Evolutionary conservation across 371 early-diverging fungal species (phyloP).

Genomic region (Mortierella sp.): DNA sequence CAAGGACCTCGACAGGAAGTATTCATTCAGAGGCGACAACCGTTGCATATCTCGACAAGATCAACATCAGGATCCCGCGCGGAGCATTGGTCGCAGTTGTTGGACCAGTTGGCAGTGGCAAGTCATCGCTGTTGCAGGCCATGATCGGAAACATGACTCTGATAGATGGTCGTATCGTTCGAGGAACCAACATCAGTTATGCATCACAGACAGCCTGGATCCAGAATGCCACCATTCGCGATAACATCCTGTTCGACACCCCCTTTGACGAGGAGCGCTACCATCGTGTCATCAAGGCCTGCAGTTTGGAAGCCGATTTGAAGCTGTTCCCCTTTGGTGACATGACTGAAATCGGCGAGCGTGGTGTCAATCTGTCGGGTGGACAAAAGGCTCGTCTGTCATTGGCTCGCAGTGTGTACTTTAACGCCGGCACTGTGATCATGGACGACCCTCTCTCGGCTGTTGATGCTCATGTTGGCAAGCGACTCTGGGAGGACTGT

Average conservation of each 20-base stretch:
- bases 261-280: slow-evolving; percentile 65
- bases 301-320: slow-evolving; percentile 76
- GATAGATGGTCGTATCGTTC: slow-evolving; percentile 22
- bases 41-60: slow-evolving; percentile 15
- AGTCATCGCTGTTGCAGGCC: slow-evolving; percentile 69
- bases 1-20: not conserved
- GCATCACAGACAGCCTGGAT: slow-evolving; percentile 69
- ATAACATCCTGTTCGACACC: slow-evolving; percentile 72
- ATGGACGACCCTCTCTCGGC: slow-evolving; percentile 89
- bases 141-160: slow-evolving; percentile 66
- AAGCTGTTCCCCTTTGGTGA: slow-evolving; percentile 81
- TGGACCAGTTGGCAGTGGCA: slow-evolving; percentile 73
- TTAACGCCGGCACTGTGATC: slow-evolving; percentile 71
- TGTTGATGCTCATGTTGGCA: slow-evolving; percentile 76
- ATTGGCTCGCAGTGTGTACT: slow-evolving; percentile 61
- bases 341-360: slow-evolving; percentile 91
- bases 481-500: slow-evolving; percentile 64
- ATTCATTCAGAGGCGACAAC: not conserved
- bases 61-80: slow-evolving; percentile 60
- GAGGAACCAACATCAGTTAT: slow-evolving; percentile 45
- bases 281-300: slow-evolving; percentile 62
- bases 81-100: slow-evolving; percentile 69
- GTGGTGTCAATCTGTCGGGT: slow-evolving; percentile 91
- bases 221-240: slow-evolving; percentile 66
- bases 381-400: slow-evolving; percentile 86